Base-by-base conservation (phyloP, 2,329 filamentous ascomycete genomes). In the Exophiala dermatitidis region DNA sequence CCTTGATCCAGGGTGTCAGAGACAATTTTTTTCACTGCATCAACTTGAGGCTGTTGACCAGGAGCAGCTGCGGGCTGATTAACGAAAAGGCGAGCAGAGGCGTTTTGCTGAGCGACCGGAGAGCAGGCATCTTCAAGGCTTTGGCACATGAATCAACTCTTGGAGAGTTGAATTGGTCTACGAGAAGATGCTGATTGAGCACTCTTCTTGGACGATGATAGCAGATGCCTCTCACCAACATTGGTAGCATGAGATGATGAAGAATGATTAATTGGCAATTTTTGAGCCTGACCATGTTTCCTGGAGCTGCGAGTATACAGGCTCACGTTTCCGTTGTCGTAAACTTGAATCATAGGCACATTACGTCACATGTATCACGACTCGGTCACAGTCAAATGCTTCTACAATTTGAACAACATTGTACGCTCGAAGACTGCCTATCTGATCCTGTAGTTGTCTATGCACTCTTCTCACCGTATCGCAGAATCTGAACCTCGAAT, bases 151-250 rank as follows among this genome's bases (percentile, higher is more conserved):
- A 46, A 50, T 46, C 46, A 41, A 44, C 9, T 42, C 46, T 34
- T 44, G n/a, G 26, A 46, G 36, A 48, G 52, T 48, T 41, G 46
- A 42, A 41, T 58, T 58, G 52, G 56, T 53, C 49, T 54, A 54
- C 26, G 44, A 50, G 43, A 50, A 51, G 5, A 46, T 54, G 49
- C 56, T 53, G 40, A 52, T 33, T 28, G 46, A 28, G 49, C 49
- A 54, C 42, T 53, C 36, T 29, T 49, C 46, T 55, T 43, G 12
- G 38, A 9, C 19, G 12, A 41, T 7, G 38, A 26, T 5, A 41
- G 38, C 38, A 26, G 10, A 28, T 28, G 38, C 38, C 38, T 26
- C 1, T 4, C 38, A 41, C 38, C 36, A 41, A 9, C 38, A 26
- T 41, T 41, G 38, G 28, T 41, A 41, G 38, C 38, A 41, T 28